phyloP scores from a whole-genome alignment of 805 yeast genomes.

The Hemisphaericaspora nanyangensis region DNA sequence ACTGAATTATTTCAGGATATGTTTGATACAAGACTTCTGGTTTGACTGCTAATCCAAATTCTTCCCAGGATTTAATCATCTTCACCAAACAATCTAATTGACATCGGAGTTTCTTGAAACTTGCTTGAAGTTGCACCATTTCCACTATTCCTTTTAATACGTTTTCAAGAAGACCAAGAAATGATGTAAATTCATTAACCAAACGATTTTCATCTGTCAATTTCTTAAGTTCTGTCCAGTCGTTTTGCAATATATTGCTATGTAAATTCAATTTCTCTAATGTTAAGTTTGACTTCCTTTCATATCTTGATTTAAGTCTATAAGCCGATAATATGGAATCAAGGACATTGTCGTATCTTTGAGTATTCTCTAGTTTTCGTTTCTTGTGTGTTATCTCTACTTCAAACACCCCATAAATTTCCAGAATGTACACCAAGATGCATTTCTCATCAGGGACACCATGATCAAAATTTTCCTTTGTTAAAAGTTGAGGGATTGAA shows the following conservation, averaged over 20 bases:
- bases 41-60: slow-evolving; percentile 5
- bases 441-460: slow-evolving; percentile 54
- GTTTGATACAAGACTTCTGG: slow-evolving; percentile 11
- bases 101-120: background rate
- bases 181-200: background rate
- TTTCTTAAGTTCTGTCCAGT: too few species aligned
- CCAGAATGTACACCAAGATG: slow-evolving; percentile 53
- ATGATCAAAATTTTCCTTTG: slow-evolving; percentile 49
- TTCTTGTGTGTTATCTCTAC: background rate
- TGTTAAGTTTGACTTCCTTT: background rate
- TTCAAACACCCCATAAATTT: slow-evolving; percentile 50
- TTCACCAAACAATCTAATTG: background rate
- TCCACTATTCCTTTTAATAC: background rate
- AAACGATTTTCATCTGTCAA: background rate
- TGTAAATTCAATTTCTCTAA: background rate
- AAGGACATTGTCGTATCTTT: background rate
- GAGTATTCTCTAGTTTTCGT: background rate
- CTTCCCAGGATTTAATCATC: slow-evolving; percentile 4
- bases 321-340: background rate
- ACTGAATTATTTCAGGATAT: slow-evolving; percentile 12
- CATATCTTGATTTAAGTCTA: slow-evolving; percentile 2
- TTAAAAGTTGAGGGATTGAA: slow-evolving; percentile 47
- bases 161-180: background rate
- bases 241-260: background rate
- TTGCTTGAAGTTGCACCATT: background rate